phyloP scores from a whole-genome alignment of 176 grass and related monocot species.

The Triticum timopheevii region DNA sequence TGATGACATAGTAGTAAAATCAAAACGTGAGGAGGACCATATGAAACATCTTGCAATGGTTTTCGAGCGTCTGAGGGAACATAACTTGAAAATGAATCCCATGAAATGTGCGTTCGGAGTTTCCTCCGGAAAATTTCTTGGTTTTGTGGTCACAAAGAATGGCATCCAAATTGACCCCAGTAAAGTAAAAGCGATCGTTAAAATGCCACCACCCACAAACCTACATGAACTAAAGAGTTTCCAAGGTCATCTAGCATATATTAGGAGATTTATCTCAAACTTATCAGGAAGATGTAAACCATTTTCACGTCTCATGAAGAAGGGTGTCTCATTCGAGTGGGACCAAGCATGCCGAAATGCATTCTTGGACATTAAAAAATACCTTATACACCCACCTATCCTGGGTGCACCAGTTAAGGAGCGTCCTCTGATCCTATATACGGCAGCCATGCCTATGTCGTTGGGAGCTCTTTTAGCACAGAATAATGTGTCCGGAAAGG shows the following conservation, averaged over 20 bases:
- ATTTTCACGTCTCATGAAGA: not conserved
- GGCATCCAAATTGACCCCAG: not conserved
- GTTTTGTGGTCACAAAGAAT: not conserved
- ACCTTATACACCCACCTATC: no score
- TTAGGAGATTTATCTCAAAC: not conserved
- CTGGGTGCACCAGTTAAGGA: not conserved
- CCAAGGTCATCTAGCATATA: no score
- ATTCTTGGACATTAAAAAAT: no score
- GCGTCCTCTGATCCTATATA: not conserved
- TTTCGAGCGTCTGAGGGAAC: not conserved
- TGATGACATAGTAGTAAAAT: conserved; percentile 14
- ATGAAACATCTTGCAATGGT: not conserved
- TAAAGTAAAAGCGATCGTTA: not conserved
- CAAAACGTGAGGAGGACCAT: not conserved
- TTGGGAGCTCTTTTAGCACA: not conserved
- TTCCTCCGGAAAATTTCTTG: not conserved
- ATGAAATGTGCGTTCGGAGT: no score
- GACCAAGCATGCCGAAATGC: no score
- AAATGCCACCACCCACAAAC: not conserved
- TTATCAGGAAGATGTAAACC: not conserved
- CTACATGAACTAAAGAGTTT: not conserved
- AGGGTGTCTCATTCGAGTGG: no score
- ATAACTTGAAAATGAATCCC: not conserved
- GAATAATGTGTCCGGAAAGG: not conserved
- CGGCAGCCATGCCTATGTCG: not conserved